Base-by-base conservation (phyloP, 331 rosid species). In the Malus hybrid region DNA sequence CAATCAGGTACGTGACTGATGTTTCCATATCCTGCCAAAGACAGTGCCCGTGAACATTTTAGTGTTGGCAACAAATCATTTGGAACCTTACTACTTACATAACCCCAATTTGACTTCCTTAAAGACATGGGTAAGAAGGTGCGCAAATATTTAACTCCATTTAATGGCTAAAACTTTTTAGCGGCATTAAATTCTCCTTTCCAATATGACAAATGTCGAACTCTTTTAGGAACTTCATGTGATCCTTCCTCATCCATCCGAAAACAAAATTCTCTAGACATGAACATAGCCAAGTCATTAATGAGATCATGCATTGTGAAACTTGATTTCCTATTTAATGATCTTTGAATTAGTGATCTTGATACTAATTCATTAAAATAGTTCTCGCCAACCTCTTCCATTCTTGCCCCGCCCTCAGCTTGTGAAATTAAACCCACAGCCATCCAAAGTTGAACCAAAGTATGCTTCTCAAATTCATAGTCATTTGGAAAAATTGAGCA, bases 81-180 rank as follows among this genome's bases (percentile, higher is more conserved):
- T 18, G 22, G 10, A 3, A n/a, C 61, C 5, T 56, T 56, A 18
- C 10, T 56, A 19, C 27, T 56, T 56, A 56, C 24, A 55, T 7
- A 31, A n/a, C n/a, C 4, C 59, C 19, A 0, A 54, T 54, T 0
- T 2, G 0, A 0, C 3, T 14, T 0, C 4, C 20, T 18, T 54
- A 19, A 55, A 55, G 61, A 55, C 22, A 55, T 19, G 61, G 61
- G 22, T 19, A 55, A 55, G 61, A 55, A 55, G 12, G 61, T 55
- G 22, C 10, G 22, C 61, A 55, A 7, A 55, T 3, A 34, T 48
- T 65, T 56, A 9, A 55, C 64, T n/a, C 15, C 64, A 59, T 59
- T 4, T 59, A 59, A 59, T 59, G 50, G 50, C 5, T 44, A 15
- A 44, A 44, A 44, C 0, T 44, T 39, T 29, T 50, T 9, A 0